A percentile compares a stretch with the other conserved stretches of the same genome.
Conservation (phyloP, 495 filamentous ascomycete species). For the Penicillium waksmanii region DNA sequence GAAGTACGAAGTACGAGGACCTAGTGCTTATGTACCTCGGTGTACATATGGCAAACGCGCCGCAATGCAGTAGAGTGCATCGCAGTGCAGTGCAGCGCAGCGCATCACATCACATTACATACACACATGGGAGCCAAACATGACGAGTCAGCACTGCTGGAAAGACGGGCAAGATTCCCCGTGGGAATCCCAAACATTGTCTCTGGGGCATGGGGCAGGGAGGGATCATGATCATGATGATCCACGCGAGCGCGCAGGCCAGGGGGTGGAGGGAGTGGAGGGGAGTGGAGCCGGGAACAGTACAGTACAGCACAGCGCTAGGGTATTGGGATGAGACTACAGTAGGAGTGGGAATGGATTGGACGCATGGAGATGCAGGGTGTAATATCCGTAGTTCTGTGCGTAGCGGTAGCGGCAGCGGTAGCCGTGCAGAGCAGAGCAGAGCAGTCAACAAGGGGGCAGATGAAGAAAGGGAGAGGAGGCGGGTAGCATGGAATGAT, state of each 20-base stretch:
- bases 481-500: constrained; percentile 29
- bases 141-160: neutral
- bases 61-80: too few species aligned
- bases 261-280: neutral
- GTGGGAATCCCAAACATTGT: constrained; percentile 3
- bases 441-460: constrained; percentile 3
- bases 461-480: neutral
- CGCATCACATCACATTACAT: neutral
- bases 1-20: too few species aligned
- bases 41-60: too few species aligned
- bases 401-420: neutral
- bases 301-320: neutral
- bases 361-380: neutral
- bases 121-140: neutral
- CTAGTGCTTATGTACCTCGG: too few species aligned
- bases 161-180: neutral
- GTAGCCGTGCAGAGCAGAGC: neutral
- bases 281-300: neutral
- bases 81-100: too few species aligned
- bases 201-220: neutral
- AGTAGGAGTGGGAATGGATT: neutral
- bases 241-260: constrained; percentile 1
- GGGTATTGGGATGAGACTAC: neutral
- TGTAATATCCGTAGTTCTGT: too few species aligned
- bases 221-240: neutral